phyloP scores from a whole-genome alignment of 768 basidiomycete genomes.

The Calocera viscosa region DNA sequence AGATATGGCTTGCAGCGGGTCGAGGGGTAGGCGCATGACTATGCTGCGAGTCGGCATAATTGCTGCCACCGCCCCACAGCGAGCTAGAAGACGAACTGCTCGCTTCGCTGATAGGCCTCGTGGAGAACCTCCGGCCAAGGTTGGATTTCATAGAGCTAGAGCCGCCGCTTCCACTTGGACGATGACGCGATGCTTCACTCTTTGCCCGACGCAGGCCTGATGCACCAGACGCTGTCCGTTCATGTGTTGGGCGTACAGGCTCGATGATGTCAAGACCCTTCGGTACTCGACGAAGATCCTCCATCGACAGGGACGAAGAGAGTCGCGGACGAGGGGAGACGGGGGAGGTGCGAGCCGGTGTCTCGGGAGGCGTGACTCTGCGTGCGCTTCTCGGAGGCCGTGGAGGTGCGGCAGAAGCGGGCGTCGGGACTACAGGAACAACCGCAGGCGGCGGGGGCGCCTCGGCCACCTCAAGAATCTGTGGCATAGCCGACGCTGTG shows the following conservation, averaged over 20 bases:
- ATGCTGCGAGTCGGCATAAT: neutral
- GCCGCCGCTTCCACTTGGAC: neutral
- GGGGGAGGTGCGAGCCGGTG: neutral
- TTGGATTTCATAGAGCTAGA: neutral
- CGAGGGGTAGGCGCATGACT: neutral
- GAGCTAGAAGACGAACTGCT: constrained; percentile 2
- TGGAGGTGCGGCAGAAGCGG: neutral
- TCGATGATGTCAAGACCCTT: neutral
- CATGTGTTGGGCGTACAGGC: neutral
- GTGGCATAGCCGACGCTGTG: neutral
- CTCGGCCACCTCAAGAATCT: neutral
- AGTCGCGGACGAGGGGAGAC: neutral
- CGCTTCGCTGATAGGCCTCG: neutral
- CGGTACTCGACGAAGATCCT: neutral
- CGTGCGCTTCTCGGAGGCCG: constrained; percentile 1
- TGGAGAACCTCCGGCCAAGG: neutral
- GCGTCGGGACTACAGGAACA: neutral
- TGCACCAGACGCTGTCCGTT: neutral
- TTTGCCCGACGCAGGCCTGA: neutral
- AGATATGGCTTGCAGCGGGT: neutral
- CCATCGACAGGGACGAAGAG: neutral
- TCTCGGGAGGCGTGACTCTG: neutral
- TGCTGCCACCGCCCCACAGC: neutral
- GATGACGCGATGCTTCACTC: neutral
- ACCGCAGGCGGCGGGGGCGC: neutral